phyloP scores from a whole-genome alignment of 2,329 filamentous ascomycete species.

The Paradendryphiella salina region DNA sequence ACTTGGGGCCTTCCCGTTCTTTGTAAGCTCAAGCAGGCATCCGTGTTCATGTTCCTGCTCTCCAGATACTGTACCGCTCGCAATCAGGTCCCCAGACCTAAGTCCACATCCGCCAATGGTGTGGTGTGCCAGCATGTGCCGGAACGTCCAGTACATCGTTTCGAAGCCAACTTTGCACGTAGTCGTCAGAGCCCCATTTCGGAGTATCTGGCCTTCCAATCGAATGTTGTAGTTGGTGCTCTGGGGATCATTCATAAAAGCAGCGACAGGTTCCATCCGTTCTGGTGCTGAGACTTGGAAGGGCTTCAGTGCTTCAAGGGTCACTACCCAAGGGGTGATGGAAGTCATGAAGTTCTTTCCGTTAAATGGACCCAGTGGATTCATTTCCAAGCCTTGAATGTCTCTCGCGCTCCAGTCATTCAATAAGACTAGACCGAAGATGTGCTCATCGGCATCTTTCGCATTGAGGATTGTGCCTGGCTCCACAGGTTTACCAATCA shows the following conservation, averaged over 20 bases:
- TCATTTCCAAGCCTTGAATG: conserved; percentile 65
- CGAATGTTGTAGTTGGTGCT: conserved; percentile 33
- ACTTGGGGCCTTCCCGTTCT: conserved; percentile 40
- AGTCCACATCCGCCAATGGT: conserved; percentile 50
- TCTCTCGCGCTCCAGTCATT: conserved; percentile 68
- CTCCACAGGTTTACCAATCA: conserved; percentile 49
- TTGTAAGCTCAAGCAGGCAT: conserved; percentile 49
- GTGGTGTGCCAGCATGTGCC: conserved; percentile 52
- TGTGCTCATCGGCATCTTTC: conserved; percentile 55
- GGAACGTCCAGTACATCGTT: conserved; percentile 53
- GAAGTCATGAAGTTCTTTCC: conserved; percentile 64
- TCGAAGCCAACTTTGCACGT: conserved; percentile 42
- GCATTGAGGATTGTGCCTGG: conserved; percentile 48
- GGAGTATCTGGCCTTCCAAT: conserved; percentile 26
- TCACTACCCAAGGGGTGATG: conserved; percentile 65
- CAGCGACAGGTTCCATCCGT: conserved; percentile 26
- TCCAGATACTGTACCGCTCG: conserved; percentile 52
- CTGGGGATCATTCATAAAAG: conserved; percentile 31
- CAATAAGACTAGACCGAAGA: conserved; percentile 65
- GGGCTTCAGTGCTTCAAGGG: conserved; percentile 59
- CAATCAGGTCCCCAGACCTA: conserved; percentile 50
- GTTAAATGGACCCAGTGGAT: conserved; percentile 63
- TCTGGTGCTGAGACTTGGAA: conserved; percentile 31
- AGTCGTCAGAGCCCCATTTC: conserved; percentile 23
- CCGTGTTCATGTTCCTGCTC: conserved; percentile 45